Conservation (phyloP, 495 filamentous ascomycete genomes). For the Symbiotaphrina buchneri region DNA sequence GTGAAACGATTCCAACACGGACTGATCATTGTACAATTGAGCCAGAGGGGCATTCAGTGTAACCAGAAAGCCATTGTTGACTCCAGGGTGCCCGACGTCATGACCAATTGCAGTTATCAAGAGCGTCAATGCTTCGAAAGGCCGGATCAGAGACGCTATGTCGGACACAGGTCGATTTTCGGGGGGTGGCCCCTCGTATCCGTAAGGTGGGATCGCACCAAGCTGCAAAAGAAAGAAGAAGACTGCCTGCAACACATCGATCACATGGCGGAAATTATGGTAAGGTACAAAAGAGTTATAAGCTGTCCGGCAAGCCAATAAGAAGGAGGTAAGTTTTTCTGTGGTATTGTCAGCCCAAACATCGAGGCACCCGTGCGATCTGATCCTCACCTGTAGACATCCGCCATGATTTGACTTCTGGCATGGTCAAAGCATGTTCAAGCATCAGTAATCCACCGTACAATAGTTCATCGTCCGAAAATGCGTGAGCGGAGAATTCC, state of each 20-base stretch:
- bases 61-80: constrained; percentile 92
- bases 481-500: constrained; percentile 76
- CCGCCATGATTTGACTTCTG: constrained; percentile 58
- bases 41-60: constrained; percentile 84
- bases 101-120: constrained; percentile 90
- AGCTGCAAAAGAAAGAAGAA: constrained; percentile 82
- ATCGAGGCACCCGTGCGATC: constrained; percentile 1
- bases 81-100: constrained; percentile 91
- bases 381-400: constrained; percentile 53
- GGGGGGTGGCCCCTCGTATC: constrained; percentile 7
- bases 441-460: constrained; percentile 64
- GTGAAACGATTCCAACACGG: constrained; percentile 92
- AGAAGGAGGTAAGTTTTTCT: constrained; percentile 50
- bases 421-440: constrained; percentile 65
- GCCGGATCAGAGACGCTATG: constrained; percentile 49
- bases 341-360: too few relatives aligned
- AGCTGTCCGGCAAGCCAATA: constrained; percentile 61
- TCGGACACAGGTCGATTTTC: constrained; percentile 32
- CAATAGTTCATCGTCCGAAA: constrained; percentile 71
- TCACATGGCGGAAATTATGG: constrained; percentile 94
- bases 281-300: constrained; percentile 96
- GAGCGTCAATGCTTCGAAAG: constrained; percentile 74
- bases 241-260: constrained; percentile 84
- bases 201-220: constrained; percentile 49
- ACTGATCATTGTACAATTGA: constrained; percentile 95